Base-by-base conservation (phyloP, 306 rosid species). In the Quercus mongolica region DNA sequence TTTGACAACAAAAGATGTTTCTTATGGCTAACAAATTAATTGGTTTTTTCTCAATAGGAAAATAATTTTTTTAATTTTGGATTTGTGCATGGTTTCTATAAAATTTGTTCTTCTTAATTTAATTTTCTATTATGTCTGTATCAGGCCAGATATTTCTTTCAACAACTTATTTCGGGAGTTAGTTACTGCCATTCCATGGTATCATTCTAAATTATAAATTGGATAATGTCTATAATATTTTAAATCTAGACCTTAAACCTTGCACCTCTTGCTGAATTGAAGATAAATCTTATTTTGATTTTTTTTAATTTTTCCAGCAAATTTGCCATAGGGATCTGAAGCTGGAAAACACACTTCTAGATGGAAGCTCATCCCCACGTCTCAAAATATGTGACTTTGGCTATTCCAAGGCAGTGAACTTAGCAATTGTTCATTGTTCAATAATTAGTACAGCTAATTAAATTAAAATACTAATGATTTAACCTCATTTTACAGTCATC, bases 241-340 rank as follows among this genome's bases (percentile, higher is more conserved):
- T 49, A 63, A 13, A 28, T 54, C 69, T 73, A 59, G 69, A 4
- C 67, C 67, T 51, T 31, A 35, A n/a, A n/a, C 72, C 28, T 5
- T 46, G 30, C 49, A 20, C n/a, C 58, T 83, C 64, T 31, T 67
- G 59, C 56, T 58, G 30, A 75, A 67, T 59, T 12, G 68, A 79
- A 78, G 56, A 51, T 51, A 58, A 31, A 62, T 2, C 35, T 69
- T 63, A 83, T 61, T 17, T 81, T 59, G 5, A 51, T 44, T 19
- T 3, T 11, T 75, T 58, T 57, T 18, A 38, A 62, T 49, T 23
- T 67, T 69, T 80, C 76, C 88, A 96, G 99, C 91, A 93, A 91
- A 93, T 96, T 80, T 96, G 99, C 79, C 99, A 96, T 72, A 93
- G 99, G 82, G 99, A 96, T 87, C 98, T 96, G 30, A 96, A 96